A percentile compares a stretch with the other conserved stretches of the same genome.
Evolutionary conservation across 2,329 filamentous ascomycete species (phyloP).

Genomic region (Calcarisporium arbuscula): DNA sequence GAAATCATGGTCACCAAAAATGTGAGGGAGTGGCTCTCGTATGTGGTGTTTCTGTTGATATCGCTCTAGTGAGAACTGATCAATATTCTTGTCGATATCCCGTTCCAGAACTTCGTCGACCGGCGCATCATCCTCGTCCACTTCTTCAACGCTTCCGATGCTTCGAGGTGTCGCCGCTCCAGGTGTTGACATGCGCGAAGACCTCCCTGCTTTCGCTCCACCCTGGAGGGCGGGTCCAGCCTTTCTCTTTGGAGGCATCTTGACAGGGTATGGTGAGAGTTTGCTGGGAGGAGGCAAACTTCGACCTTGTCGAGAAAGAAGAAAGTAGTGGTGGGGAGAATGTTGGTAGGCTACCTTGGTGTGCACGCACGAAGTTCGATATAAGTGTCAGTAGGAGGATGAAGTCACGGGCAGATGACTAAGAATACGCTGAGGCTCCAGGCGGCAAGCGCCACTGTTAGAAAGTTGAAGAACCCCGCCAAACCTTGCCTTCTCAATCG

Average conservation of each 20-base stretch:
- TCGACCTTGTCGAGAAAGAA: no score
- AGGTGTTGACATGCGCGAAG: constrained; percentile 53
- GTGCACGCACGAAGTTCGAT: no score
- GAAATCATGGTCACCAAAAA: constrained; percentile 59
- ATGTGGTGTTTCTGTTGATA: constrained; percentile 41
- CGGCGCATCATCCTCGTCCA: constrained; percentile 40
- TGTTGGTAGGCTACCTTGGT: constrained; percentile 3
- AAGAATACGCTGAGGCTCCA: background rate
- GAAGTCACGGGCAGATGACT: no score
- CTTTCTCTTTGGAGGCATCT: constrained; percentile 69
- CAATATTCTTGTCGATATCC: constrained; percentile 51
- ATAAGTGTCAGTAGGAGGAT: no score
- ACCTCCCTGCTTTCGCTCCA: constrained; percentile 47
- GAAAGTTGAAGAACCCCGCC: background rate
- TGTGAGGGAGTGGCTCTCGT: constrained; percentile 38
- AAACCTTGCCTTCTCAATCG: no score
- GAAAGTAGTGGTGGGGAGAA: constrained; percentile 1
- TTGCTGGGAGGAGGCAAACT: no score
- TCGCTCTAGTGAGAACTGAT: constrained; percentile 50
- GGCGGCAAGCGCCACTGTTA: background rate
- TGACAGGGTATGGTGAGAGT: no score
- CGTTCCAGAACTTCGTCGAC: constrained; percentile 47
- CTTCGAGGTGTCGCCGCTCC: constrained; percentile 55
- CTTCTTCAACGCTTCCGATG: constrained; percentile 47
- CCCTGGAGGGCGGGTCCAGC: constrained; percentile 43